Evolutionary conservation across 352 stramenopile species (phyloP), one percentile per base, ranked within the genome.

Genomic region (Pythium scleroteichum): DNA sequence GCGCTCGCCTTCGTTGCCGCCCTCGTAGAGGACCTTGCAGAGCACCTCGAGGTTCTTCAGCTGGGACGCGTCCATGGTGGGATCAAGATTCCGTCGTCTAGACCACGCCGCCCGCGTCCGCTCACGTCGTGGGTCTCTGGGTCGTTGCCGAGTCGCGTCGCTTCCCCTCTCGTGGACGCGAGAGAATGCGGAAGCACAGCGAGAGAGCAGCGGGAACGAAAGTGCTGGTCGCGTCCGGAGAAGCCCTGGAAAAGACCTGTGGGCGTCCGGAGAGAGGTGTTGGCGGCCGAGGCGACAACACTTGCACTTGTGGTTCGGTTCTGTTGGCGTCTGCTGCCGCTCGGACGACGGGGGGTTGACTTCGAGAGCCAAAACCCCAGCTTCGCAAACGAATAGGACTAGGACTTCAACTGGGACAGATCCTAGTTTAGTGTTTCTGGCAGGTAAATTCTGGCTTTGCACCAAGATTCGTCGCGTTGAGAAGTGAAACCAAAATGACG

Each of bases 11-110:
- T 90, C 85, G 49, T 90, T 90, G 55, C 63, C 69, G 62, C 79
- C 87, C 59, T 91, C 78, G 72, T 95, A 95, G 48, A 95, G 68
- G 41, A 82, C 67, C 44, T 78, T 87, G 62, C 85, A 95, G 27
- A 95, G 73, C 55, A 78, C 75, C 62, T 95, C 85, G 51, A 95
- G 76, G 67, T 86, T 87, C 48, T 74, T 75, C 63, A 95, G 70
- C 68, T 95, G 81, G 19, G 76, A 75, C 33, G 80, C 77, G 73
- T 95, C 85, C 85, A 95, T 93, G 5, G 22, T 65, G 22, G 38
- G 22, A 46, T 49, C 35, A 47, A 48, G 51, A 39, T 46, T 49
- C 26, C 26, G 10, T 50, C 10, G 33, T 52, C 32, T 35, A 49
- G 1, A 22, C 51, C 4, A 16, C 5, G 17, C 9, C 4, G 38